phyloP scores from a whole-genome alignment of 169 alveolate genomes.

The Eimeria acervulina region DNA sequence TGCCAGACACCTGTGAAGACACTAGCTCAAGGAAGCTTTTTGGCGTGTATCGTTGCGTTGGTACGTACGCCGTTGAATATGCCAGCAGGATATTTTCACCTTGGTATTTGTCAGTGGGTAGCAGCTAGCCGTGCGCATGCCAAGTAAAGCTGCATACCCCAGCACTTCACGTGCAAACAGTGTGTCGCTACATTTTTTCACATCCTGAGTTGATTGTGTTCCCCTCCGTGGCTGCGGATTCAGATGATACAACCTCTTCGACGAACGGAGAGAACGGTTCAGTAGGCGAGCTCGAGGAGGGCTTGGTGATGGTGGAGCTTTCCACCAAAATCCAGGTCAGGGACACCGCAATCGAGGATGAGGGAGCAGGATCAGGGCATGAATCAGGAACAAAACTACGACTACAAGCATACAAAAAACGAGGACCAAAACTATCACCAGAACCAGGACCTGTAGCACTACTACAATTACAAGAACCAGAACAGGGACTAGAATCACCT shows the following conservation, averaged over 20 bases:
- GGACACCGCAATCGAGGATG: neutral
- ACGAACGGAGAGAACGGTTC: neutral
- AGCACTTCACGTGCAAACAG: neutral
- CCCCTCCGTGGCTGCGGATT: neutral
- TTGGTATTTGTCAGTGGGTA: neutral
- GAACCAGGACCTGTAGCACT: neutral
- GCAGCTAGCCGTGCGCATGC: neutral
- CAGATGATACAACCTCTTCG: neutral
- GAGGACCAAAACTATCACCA: neutral
- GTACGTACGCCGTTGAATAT: neutral
- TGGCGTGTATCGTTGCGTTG: constrained; percentile 56
- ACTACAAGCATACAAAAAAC: too few species aligned
- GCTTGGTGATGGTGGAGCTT: constrained; percentile 28
- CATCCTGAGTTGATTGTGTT: neutral
- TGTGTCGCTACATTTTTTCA: neutral
- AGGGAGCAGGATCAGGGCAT: neutral
- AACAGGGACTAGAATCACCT: neutral
- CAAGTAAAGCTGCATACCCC: neutral
- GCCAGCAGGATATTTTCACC: neutral
- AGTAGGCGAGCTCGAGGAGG: neutral
- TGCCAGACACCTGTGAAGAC: constrained; percentile 54
- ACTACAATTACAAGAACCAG: neutral
- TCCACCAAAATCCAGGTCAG: neutral
- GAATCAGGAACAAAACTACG: neutral
- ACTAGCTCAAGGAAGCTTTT: constrained; percentile 4